A percentile compares a stretch with the other conserved stretches of the same genome.
Evolutionary conservation across 164 flowering plant genomes (phyloP).

Genomic region (Litsea cubeba): DNA sequence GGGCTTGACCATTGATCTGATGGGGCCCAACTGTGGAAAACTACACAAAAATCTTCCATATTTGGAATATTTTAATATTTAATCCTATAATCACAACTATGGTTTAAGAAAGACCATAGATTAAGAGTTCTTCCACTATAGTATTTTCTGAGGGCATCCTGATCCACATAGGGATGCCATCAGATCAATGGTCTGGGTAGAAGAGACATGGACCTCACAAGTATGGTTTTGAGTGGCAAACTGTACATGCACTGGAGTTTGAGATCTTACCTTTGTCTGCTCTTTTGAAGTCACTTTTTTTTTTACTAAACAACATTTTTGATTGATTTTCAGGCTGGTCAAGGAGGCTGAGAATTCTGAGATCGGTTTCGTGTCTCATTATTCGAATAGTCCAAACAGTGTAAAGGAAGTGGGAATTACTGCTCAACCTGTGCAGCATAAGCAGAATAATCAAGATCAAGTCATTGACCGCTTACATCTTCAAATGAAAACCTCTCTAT

Average conservation of each 20-base stretch:
- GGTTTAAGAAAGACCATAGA: not conserved
- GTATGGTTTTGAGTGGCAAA: not conserved
- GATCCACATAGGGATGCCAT: not conserved
- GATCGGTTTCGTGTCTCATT: conserved; percentile 18
- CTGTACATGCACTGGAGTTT: not conserved
- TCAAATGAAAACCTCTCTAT: conserved; percentile 16
- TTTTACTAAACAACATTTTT: not conserved
- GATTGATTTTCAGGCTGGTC: conserved; percentile 22
- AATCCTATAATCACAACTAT: not conserved
- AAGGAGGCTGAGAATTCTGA: conserved; percentile 23
- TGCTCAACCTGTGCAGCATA: conserved; percentile 15
- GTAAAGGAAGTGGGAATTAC: conserved; percentile 15
- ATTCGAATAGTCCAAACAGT: conserved; percentile 22
- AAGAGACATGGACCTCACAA: not conserved
- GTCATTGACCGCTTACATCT: conserved; percentile 5
- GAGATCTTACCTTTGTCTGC: not conserved
- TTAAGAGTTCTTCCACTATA: not conserved
- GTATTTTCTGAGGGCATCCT: no score
- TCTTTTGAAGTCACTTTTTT: not conserved
- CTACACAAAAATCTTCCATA: not conserved
- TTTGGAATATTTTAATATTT: not conserved
- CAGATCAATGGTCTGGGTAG: not conserved
- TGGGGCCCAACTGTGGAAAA: not conserved
- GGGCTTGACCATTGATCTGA: not conserved
- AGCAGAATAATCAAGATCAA: conserved; percentile 15